phyloP scores from a whole-genome alignment of 352 stramenopile species.

The Discostella stelligera region DNA sequence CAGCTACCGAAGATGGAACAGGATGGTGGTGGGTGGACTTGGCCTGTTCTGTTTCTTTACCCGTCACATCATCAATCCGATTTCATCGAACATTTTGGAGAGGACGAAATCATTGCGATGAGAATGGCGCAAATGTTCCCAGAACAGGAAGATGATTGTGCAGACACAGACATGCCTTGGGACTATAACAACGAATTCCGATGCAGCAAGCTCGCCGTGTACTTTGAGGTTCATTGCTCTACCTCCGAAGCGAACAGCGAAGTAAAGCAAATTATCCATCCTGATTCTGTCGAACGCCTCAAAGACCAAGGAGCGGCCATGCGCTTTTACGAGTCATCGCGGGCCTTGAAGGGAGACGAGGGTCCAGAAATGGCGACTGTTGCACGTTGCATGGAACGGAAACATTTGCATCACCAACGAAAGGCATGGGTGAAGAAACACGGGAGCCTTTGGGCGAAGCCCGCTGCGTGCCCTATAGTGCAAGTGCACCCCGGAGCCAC shows the following conservation, averaged over 20 bases:
- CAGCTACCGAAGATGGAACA: constrained; percentile 50
- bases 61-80: constrained; percentile 80
- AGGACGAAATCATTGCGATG: constrained; percentile 77
- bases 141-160: constrained; percentile 60
- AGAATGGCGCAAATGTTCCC: constrained; percentile 82
- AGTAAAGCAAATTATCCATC: constrained; percentile 63
- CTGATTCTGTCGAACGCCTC: constrained; percentile 71
- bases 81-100: constrained; percentile 78
- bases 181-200: constrained; percentile 82
- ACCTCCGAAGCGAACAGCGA: constrained; percentile 35
- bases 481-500: constrained; percentile 75
- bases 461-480: constrained; percentile 64
- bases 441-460: constrained; percentile 72
- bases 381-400: constrained; percentile 69
- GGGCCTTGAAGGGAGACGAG: constrained; percentile 81
- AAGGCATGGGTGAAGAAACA: constrained; percentile 79
- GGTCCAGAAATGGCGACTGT: constrained; percentile 75
- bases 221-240: constrained; percentile 79
- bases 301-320: constrained; percentile 71
- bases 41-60: constrained; percentile 81
- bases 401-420: constrained; percentile 71
- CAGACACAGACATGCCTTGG: constrained; percentile 71
- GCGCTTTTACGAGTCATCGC: constrained; percentile 79
- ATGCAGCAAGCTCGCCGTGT: constrained; percentile 79
- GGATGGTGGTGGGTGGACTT: constrained; percentile 62